Evolutionary conservation across 1,284 basidiomycete species (phyloP).

Genomic region (Microstroma glucosiphilum): DNA sequence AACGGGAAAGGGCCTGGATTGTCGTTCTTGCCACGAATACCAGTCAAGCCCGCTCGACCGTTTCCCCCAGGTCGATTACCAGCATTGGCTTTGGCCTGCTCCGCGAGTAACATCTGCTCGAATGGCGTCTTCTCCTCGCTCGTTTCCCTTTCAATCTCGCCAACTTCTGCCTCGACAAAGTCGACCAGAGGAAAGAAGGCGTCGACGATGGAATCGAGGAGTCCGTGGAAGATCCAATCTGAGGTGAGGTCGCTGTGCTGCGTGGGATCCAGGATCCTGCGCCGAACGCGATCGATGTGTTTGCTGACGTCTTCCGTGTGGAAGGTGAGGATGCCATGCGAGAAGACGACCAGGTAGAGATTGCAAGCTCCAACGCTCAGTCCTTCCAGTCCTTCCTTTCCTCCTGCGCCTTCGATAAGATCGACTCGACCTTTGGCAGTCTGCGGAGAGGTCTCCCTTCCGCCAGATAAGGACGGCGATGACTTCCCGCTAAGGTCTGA

Average conservation of each 20-base stretch:
- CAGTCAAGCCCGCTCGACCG: background rate
- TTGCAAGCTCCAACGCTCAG: slow-evolving; percentile 70
- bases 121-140: slow-evolving; percentile 21
- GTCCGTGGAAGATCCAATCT: slow-evolving; percentile 86
- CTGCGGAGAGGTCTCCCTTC: background rate
- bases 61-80: background rate
- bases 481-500: slow-evolving; percentile 13
- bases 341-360: slow-evolving; percentile 82
- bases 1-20: background rate
- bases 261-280: slow-evolving; percentile 56
- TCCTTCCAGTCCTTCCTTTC: slow-evolving; percentile 59
- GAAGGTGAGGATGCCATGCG: slow-evolving; percentile 83
- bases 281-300: slow-evolving; percentile 72
- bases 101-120: background rate
- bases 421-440: slow-evolving; percentile 51
- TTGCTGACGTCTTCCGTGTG: slow-evolving; percentile 87
- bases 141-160: slow-evolving; percentile 69
- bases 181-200: slow-evolving; percentile 83
- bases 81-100: background rate
- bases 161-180: slow-evolving; percentile 75
- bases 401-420: slow-evolving; percentile 58
- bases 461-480: background rate
- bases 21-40: background rate
- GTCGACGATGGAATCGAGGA: slow-evolving; percentile 89
- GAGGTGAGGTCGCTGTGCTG: slow-evolving; percentile 32